Base-by-base conservation (phyloP, 305 asterid genomes). In the Ajuga reptans region DNA sequence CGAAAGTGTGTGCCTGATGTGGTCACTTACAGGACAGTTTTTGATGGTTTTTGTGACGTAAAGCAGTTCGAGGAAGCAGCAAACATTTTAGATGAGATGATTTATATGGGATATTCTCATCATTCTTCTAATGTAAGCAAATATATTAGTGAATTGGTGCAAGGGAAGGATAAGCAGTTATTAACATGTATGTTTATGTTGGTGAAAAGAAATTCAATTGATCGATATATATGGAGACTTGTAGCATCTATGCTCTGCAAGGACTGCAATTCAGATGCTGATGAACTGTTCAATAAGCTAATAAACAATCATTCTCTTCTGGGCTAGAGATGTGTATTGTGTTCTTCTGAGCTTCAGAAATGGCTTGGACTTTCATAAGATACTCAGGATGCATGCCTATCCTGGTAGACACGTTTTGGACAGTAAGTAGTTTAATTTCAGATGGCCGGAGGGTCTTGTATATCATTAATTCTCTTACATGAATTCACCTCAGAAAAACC, bases 31-130 rank as follows among this genome's bases (percentile, higher is more conserved):
- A 78, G 85, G 83, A 79, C 80, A 55, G 27, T 88, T 37, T 82
- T 90, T 51, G 87, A 84, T 24, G 96, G 91, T 24, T 80, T 90
- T 21, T 88, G 92, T 64, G 81, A 87, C 39, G 82, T 11, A 4
- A 73, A 58, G 73, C 67, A 70, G 80, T 88, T 84, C 27, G 69
- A 82, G 77, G 88, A 86, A 68, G 91, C 92, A 15, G 85, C 86
- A 2, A 53, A 66, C 68, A 36, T 85, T 75, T 82, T 90, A 53
- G 91, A 90, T 65, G 95, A 90, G 90, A 88, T 88, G 95, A 69
- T 82, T 52, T 88, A 80, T 69, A 77, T 65, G 79, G 92, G 96
- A 59, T 77, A 77, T 49, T 72, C 78, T 72, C 84, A 80, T 45
- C 80, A 66, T 77, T 67, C 87, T 27, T 80, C 81, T 33, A 75